Conservation (phyloP, 495 filamentous ascomycete species). For the Xylaria longipes region DNA sequence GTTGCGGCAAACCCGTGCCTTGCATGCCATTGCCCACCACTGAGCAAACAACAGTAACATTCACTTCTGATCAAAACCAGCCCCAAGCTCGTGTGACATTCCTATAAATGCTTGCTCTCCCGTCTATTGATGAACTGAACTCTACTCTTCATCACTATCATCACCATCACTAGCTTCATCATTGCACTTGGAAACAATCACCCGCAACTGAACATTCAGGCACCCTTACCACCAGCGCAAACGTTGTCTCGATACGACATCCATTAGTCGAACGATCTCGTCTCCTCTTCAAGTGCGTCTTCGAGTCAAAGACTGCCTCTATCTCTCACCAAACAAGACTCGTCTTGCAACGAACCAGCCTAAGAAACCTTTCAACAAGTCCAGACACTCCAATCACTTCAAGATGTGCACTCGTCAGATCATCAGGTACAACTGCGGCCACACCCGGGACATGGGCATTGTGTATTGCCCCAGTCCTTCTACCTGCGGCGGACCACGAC, state of each 20-base stretch:
- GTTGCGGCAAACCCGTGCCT: slow-evolving; percentile 18
- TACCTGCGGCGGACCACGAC: slow-evolving; percentile 10
- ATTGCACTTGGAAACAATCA: not conserved
- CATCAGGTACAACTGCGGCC: slow-evolving; percentile 21
- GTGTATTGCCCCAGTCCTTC: slow-evolving; percentile 12
- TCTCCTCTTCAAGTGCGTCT: slow-evolving; percentile 7
- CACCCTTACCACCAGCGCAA: not conserved
- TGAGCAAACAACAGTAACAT: slow-evolving; percentile 20
- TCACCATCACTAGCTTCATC: slow-evolving; percentile 5
- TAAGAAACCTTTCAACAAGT: slow-evolving; percentile 1
- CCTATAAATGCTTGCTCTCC: slow-evolving; percentile 28
- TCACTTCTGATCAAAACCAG: not conserved
- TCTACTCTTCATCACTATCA: slow-evolving; percentile 18
- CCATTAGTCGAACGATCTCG: not conserved
- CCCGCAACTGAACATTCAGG: not conserved
- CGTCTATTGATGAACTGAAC: slow-evolving; percentile 6
- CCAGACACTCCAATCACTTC: not conserved
- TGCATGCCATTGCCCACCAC: slow-evolving; percentile 7
- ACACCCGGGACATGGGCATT: slow-evolving; percentile 11
- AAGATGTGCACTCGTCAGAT: slow-evolving; percentile 28
- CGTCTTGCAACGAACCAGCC: not conserved
- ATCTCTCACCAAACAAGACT: not conserved
- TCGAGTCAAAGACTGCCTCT: not conserved
- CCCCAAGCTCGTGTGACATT: slow-evolving; percentile 4
- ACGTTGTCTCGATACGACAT: not conserved